Base-by-base conservation (phyloP, 2,329 filamentous ascomycete species). In the Colletotrichum viniferum region DNA sequence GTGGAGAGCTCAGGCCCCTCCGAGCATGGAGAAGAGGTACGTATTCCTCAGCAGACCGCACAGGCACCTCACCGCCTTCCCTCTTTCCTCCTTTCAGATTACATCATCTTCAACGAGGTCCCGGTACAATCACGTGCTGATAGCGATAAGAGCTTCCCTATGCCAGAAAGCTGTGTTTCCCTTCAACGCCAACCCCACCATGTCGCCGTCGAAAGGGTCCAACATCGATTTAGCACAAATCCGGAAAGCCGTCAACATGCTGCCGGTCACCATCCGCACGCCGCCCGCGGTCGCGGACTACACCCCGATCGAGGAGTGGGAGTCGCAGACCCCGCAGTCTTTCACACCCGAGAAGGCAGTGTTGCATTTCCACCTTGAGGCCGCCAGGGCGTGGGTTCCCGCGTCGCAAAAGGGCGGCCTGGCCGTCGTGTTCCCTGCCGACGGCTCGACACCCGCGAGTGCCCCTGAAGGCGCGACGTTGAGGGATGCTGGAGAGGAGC, bases 291-390 rank as follows among this genome's bases (percentile, higher is more conserved):
- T 87, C 16, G 86, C 87, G 43, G 90, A 92, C 81, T 96, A 92
- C 84, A 92, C 89, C 38, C 86, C 90, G 6, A 88, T 96, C 61
- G 86, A 88, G 73, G 92, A 95, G 76, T 94, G 95, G 81, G 91
- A 95, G 82, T 87, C 92, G 68, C 91, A 92, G 80, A 96, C 94
- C 2, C 94, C 94, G 1, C 87, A 88, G 73, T 93, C 90, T 56
- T 96, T 96, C 85, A 93, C 92, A 79, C 90, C 89, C 79, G 91
- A 90, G 32, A 94, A 94, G 80, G 92, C 94, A 2, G 89, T 96
- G 58, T 89, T 96, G 5, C 91, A 96, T 84, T 90, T 90, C 78
- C 90, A 93, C 79, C 87, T 89, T 52, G 79, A 86, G 14, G 86
- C 87, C 73, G 88, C 91, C 71, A 92, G 90, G 52, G 90, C 93